Conservation (phyloP, 805 yeast species). For the Grigorovia transvaalensis region DNA sequence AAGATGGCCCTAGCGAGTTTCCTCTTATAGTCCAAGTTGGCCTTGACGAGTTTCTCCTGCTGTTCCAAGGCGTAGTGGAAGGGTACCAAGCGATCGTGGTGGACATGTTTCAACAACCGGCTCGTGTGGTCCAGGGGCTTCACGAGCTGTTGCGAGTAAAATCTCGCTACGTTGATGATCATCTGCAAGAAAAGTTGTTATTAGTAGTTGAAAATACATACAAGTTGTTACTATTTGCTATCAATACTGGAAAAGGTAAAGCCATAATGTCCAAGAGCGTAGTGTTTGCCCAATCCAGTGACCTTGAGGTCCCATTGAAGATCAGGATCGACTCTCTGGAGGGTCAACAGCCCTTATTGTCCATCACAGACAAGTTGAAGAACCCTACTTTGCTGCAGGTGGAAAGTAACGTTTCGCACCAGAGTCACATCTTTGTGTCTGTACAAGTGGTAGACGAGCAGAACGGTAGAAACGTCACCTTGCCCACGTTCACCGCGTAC, state of each 20-base stretch:
- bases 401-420: constrained; percentile 30
- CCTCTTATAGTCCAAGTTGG: constrained; percentile 47
- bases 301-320: constrained; percentile 38
- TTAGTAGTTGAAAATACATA: not conserved
- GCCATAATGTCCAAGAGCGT: not conserved
- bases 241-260: no score
- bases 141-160: constrained; percentile 8
- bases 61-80: constrained; percentile 43
- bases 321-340: constrained; percentile 40
- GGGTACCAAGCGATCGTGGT: constrained; percentile 30
- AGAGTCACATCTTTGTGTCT: constrained; percentile 35
- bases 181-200: not conserved
- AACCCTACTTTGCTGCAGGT: constrained; percentile 36
- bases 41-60: constrained; percentile 47
- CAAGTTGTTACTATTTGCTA: no score
- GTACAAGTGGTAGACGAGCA: constrained; percentile 34
- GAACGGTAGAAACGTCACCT: constrained; percentile 37
- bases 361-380: constrained; percentile 37
- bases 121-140: constrained; percentile 29
- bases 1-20: constrained; percentile 30
- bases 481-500: constrained; percentile 41
- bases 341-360: constrained; percentile 33
- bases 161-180: not conserved
- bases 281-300: constrained; percentile 49
- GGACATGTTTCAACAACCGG: constrained; percentile 34